phyloP scores from a whole-genome alignment of 192 early-diverging fungal species.

The Ambispora gerdemannii region DNA sequence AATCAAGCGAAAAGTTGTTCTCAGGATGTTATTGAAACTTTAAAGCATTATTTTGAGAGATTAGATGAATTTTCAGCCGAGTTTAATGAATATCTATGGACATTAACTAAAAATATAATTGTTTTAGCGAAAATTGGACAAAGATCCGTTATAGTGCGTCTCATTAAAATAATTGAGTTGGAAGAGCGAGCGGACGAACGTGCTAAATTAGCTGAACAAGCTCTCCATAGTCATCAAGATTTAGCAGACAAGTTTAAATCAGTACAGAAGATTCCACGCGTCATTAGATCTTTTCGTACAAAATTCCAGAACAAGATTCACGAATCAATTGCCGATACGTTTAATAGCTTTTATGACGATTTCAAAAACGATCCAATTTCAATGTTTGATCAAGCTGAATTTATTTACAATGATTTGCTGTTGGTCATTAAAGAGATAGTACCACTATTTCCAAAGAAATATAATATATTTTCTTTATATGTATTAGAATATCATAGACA shows the following conservation, averaged over 20 bases:
- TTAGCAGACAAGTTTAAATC: constrained; percentile 42
- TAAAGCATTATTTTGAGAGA: constrained; percentile 81
- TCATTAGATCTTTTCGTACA: constrained; percentile 70
- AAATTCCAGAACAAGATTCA: constrained; percentile 76
- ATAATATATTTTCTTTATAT: constrained; percentile 94
- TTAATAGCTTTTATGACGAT: constrained; percentile 61
- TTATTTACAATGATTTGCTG: constrained; percentile 85
- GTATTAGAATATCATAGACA: constrained; percentile 94
- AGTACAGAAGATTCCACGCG: constrained; percentile 47
- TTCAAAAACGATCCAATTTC: constrained; percentile 58
- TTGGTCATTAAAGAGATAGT: constrained; percentile 84
- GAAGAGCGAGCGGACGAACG: constrained; percentile 91
- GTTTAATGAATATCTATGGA: constrained; percentile 89
- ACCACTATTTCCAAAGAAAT: constrained; percentile 84
- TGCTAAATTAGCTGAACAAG: constrained; percentile 47
- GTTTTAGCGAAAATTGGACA: constrained; percentile 71
- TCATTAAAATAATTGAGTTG: constrained; percentile 92
- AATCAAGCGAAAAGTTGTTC: constrained; percentile 63
- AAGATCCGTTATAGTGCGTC: constrained; percentile 71
- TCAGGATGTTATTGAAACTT: constrained; percentile 69
- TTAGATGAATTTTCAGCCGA: constrained; percentile 76
- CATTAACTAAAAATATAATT: constrained; percentile 72
- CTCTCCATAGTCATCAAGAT: constrained; percentile 45
- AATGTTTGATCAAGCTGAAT: constrained; percentile 67
- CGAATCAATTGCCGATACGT: constrained; percentile 65